phyloP scores from a whole-genome alignment of 148 eudicot genomes.

The Simmondsia chinensis region DNA sequence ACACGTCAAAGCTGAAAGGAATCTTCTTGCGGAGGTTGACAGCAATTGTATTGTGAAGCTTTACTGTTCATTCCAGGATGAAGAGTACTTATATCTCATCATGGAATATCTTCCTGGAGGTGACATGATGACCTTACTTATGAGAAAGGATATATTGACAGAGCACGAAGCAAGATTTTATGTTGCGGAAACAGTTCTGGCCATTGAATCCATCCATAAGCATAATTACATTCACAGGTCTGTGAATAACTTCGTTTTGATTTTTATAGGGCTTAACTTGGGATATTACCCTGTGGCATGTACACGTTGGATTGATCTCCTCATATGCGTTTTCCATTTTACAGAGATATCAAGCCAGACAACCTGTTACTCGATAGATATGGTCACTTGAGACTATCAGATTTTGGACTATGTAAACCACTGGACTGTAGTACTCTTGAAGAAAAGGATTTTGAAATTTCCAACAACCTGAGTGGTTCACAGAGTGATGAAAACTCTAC shows the following conservation, averaged over 20 bases:
- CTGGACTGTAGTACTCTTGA: constrained; percentile 79
- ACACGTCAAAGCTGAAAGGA: constrained; percentile 95
- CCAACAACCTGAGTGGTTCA: constrained; percentile 33
- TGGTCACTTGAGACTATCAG: constrained; percentile 85
- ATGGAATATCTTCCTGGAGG: constrained; percentile 99
- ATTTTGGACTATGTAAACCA: constrained; percentile 93
- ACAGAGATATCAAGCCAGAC: constrained; percentile 96
- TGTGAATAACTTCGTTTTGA: constrained; percentile 14
- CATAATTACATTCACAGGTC: constrained; percentile 93
- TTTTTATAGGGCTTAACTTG: no score
- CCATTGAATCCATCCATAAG: constrained; percentile 90
- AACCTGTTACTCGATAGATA: constrained; percentile 87
- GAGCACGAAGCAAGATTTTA: constrained; percentile 90
- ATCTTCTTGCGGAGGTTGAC: constrained; percentile 96
- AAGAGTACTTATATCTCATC: constrained; percentile 75
- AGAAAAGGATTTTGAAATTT: constrained; percentile 65
- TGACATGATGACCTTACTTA: constrained; percentile 94
- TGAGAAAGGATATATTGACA: constrained; percentile 92
- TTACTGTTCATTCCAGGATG: constrained; percentile 95
- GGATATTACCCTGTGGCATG: no score
- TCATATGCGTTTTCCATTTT: constrained; percentile 7
- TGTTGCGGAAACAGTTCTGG: constrained; percentile 92
- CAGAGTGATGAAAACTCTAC: constrained; percentile 35
- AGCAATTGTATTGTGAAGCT: constrained; percentile 94
- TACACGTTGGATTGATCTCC: no score